Conservation (phyloP, 441 rosid species). For the Populus trichocarpa region DNA sequence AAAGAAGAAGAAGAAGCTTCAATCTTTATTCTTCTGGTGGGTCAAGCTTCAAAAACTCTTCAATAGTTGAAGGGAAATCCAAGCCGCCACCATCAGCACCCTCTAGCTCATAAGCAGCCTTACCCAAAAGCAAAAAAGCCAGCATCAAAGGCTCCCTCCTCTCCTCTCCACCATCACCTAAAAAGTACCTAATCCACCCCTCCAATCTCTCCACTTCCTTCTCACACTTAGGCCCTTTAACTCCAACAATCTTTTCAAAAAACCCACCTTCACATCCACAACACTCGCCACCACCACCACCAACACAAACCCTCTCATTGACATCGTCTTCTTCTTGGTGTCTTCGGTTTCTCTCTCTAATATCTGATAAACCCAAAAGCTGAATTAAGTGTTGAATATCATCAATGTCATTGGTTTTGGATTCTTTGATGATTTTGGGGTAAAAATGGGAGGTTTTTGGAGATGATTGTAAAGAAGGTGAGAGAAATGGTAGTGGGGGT, state of each 20-base stretch:
- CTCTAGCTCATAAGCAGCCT: conserved; percentile 34
- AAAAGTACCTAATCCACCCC: conserved; percentile 37
- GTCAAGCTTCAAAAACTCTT: conserved; percentile 37
- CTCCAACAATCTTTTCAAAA: conserved; percentile 45
- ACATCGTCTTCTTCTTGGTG: neutral
- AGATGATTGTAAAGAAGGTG: conserved; percentile 21
- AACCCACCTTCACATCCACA: conserved; percentile 38
- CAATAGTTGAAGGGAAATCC: conserved; percentile 42
- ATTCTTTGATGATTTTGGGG: neutral
- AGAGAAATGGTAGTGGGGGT: conserved; percentile 39
- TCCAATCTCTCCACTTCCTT: conserved; percentile 41
- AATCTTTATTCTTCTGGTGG: conserved; percentile 26
- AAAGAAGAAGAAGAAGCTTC: neutral
- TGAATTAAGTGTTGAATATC: conserved; percentile 33
- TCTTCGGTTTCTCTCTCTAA: conserved; percentile 3
- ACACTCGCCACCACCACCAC: neutral
- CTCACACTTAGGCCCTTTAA: conserved; percentile 44
- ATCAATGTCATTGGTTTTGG: conserved; percentile 12
- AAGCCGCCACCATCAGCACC: conserved; percentile 22
- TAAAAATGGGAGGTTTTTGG: neutral
- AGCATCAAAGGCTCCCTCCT: conserved; percentile 43
- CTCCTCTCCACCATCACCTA: conserved; percentile 15
- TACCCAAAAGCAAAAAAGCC: conserved; percentile 47
- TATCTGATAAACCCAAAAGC: conserved; percentile 31
- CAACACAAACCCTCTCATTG: conserved; percentile 9